Conservation (phyloP, 2,329 filamentous ascomycete genomes). For the Ophiostoma himal-ulmi region DNA sequence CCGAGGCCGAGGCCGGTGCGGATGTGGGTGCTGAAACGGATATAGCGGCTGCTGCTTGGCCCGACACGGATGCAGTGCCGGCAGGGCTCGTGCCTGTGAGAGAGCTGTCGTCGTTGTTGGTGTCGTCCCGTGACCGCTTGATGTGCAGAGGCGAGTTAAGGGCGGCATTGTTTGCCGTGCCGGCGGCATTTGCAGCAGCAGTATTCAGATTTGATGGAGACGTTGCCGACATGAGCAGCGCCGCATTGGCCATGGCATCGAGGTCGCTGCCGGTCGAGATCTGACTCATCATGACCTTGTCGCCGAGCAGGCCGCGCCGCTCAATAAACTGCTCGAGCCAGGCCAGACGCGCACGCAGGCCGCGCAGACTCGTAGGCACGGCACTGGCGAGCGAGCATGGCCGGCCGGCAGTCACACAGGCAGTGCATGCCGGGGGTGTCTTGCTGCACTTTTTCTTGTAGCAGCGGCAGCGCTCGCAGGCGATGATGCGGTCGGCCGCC, state of each 20-base stretch:
- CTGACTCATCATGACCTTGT: conserved; percentile 26
- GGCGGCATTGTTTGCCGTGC: background rate
- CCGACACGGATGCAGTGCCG: background rate
- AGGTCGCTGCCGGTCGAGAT: conserved; percentile 30
- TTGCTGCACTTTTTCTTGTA: conserved; percentile 42
- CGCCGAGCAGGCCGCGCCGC: conserved; percentile 9
- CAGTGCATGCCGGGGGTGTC: conserved; percentile 38
- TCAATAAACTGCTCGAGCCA: conserved; percentile 33
- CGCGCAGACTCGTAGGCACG: conserved; percentile 31
- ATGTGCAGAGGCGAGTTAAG: background rate
- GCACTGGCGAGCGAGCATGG: conserved; percentile 36
- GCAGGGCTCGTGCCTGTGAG: background rate
- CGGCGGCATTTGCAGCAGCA: background rate
- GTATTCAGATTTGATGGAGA: background rate
- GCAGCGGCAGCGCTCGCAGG: conserved; percentile 22
- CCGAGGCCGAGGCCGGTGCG: background rate
- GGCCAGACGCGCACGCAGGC: conserved; percentile 37
- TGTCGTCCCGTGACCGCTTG: conserved; percentile 6
- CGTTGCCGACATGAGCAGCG: background rate
- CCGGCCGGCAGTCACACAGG: conserved; percentile 38
- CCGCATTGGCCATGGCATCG: conserved; percentile 10
- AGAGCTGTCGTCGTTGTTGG: background rate
- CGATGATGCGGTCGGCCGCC: conserved; percentile 12
- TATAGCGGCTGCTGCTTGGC: background rate
- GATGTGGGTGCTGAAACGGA: background rate